Base-by-base conservation (phyloP, 306 rosid genomes). In the Malus sylvestris region DNA sequence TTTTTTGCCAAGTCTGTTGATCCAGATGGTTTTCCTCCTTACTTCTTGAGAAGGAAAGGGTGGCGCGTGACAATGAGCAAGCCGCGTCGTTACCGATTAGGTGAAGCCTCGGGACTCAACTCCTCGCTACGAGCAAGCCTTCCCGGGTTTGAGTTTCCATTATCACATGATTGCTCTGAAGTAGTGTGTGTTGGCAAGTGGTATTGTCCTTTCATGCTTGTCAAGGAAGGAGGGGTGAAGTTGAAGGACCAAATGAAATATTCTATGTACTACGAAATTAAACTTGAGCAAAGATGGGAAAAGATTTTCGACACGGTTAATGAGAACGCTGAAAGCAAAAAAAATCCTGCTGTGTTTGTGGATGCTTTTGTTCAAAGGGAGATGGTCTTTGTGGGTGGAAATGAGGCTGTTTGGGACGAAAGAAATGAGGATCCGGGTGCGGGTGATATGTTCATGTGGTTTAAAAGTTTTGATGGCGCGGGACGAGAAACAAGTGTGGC, bases 241-340 rank as follows among this genome's bases (percentile, higher is more conserved):
- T 57, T 86, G 76, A 86, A 71, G 62, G 81, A 85, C 67, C 88
- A 87, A 57, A 76, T 85, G 83, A 79, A 77, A 14, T 79, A 65
- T 5, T 76, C 90, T 14, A 79, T 81, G 87, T 91, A 85, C 60
- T 89, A 93, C 69, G 85, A 89, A 81, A 76, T 29, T 29, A 91
- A 89, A 42, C 86, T 93, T 1, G 88, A 91, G 80, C 91, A 91
- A 46, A 82, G 78, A 19, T 93, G 95, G 95, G 90, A 89, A 15
- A 75, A 58, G 72, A 40, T 93, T 3, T 89, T 83, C 62, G 72
- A 76, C 25, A 81, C 78, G 18, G 81, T 79, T 19, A 83, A 80
- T 14, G 62, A 61, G 2, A 25, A 29, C 4, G 38, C 38, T 29
- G 16, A 16, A 45, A 8, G 3, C 16, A 15, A 9, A 44, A 73